phyloP scores from a whole-genome alignment of 805 yeast species.

The Scheffersomyces lignosus region DNA sequence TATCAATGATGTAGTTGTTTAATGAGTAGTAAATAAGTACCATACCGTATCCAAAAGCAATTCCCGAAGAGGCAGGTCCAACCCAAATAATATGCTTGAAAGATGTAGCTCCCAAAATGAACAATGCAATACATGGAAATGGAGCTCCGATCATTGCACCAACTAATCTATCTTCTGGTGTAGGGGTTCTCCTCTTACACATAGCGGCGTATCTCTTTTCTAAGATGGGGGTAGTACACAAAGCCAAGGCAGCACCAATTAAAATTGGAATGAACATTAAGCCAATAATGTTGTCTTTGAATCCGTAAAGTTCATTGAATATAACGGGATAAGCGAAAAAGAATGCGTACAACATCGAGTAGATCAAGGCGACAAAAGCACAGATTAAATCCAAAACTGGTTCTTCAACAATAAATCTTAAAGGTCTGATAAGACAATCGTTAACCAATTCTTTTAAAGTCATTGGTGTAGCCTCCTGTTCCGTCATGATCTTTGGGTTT shows the following conservation, averaged over 20 bases:
- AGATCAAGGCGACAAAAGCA: constrained; percentile 82
- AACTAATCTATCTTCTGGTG: constrained; percentile 76
- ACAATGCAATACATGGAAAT: constrained; percentile 76
- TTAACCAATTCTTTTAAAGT: constrained; percentile 65
- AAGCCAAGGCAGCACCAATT: constrained; percentile 79
- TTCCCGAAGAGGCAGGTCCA: constrained; percentile 60
- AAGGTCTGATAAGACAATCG: constrained; percentile 76
- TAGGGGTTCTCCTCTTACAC: constrained; percentile 55
- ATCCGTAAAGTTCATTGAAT: constrained; percentile 74
- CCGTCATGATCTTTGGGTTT: constrained; percentile 82
- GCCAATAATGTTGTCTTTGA: constrained; percentile 75
- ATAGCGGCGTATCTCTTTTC: constrained; percentile 61
- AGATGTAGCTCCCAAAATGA: constrained; percentile 80
- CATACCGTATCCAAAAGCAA: constrained; percentile 63
- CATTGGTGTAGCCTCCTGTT: constrained; percentile 83
- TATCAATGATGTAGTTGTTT: constrained; percentile 85
- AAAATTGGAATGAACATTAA: constrained; percentile 87
- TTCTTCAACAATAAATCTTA: constrained; percentile 73
- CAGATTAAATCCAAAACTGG: constrained; percentile 85
- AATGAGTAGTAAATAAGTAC: constrained; percentile 57
- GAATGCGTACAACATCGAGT: constrained; percentile 88
- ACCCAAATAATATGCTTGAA: constrained; percentile 66
- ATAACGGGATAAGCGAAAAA: constrained; percentile 95
- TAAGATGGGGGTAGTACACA: constrained; percentile 69
- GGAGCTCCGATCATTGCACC: constrained; percentile 86